These are phyloP conservation scores for Scedosporium apiospermum DNA, from an alignment of 2,329 filamentous ascomycete species.

Conservation along the genomic window DNA sequence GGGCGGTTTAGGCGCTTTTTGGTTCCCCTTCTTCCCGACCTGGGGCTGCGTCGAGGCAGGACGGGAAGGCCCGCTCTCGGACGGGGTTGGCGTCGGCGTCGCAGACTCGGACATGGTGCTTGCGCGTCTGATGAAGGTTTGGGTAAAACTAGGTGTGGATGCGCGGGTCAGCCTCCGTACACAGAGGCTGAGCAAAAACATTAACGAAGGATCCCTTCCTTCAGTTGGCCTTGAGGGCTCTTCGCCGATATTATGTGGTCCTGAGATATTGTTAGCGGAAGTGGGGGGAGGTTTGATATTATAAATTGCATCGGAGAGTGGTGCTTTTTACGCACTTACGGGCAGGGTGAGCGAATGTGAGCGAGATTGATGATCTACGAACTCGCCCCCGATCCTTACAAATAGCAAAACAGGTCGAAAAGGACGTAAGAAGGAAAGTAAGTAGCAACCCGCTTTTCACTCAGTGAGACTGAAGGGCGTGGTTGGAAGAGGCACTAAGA, in stretches of 20 bases:
- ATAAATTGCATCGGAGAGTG: no score
- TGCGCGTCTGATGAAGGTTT: not conserved
- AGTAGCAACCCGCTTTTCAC: not conserved
- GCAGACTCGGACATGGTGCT: constrained; percentile 2
- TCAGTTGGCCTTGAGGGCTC: no score
- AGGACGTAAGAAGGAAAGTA: not conserved
- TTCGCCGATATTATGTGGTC: no score
- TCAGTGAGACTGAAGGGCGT: not conserved
- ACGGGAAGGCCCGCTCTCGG: not conserved
- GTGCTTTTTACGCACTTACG: no score
- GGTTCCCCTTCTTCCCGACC: not conserved
- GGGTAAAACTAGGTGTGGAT: not conserved
- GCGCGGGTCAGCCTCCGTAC: not conserved
- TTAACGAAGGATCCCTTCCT: no score
- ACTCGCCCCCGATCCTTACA: not conserved
- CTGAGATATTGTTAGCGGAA: no score
- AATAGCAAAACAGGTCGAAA: not conserved
- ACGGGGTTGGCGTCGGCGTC: not conserved
- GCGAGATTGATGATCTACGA: not conserved
- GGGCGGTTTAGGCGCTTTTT: not conserved
- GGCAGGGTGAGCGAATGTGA: no score
- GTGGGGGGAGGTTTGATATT: no score
- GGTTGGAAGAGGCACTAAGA: not conserved
- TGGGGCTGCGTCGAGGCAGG: not conserved
- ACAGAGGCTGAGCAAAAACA: not conserved